Conservation (phyloP, 805 yeast species). For the Yamadazyma philogaea region DNA sequence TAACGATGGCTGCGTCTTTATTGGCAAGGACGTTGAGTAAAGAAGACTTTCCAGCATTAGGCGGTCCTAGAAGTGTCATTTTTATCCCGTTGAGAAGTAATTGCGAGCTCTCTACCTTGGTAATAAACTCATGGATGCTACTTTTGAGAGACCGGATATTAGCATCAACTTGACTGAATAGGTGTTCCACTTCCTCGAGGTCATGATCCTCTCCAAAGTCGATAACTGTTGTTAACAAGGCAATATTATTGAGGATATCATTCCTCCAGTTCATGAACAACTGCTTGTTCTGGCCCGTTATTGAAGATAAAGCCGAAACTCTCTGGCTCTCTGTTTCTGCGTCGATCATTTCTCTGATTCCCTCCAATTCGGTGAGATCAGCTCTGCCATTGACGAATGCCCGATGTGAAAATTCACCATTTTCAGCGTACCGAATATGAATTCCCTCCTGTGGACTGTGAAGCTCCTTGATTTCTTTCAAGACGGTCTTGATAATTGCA, state of each 20-base stretch:
- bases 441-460: slow-evolving; percentile 44
- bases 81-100: slow-evolving; percentile 70
- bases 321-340: slow-evolving; percentile 94
- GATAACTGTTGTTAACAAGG: slow-evolving; percentile 79
- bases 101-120: slow-evolving; percentile 54
- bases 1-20: slow-evolving; percentile 85
- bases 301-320: slow-evolving; percentile 65
- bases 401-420: slow-evolving; percentile 87
- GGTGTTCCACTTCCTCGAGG: slow-evolving; percentile 56
- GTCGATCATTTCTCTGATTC: slow-evolving; percentile 81
- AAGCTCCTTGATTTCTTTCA: slow-evolving; percentile 55
- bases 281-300: slow-evolving; percentile 62
- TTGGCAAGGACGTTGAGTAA: slow-evolving; percentile 71
- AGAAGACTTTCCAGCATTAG: slow-evolving; percentile 95
- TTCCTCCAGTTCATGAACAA: slow-evolving; percentile 66
- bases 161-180: slow-evolving; percentile 49
- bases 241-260: slow-evolving; percentile 60
- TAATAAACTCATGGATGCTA: slow-evolving; percentile 45
- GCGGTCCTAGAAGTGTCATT: slow-evolving; percentile 78
- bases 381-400: slow-evolving; percentile 82
- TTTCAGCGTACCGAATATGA: slow-evolving; percentile 74
- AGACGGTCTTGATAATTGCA: slow-evolving; percentile 71
- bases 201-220: slow-evolving; percentile 96
- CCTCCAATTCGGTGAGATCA: slow-evolving; percentile 89
- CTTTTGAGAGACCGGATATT: slow-evolving; percentile 40